Conservation (phyloP, 306 rosid species). For the Trichosanthes cucumerina region DNA sequence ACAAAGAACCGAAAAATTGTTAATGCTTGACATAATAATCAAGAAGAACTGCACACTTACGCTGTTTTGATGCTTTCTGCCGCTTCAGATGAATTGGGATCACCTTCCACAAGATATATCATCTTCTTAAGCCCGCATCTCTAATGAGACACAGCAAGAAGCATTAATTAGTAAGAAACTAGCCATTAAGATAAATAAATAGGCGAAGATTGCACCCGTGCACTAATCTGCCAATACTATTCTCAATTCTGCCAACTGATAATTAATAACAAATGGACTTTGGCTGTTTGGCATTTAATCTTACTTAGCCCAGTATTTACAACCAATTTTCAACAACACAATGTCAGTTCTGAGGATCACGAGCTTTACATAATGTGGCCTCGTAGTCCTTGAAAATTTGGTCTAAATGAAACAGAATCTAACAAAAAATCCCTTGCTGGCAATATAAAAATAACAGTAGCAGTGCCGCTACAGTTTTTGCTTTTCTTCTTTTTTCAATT, state of each 20-base stretch:
- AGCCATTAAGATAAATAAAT: conserved; percentile 6
- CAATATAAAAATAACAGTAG: neutral
- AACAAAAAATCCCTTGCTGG: neutral
- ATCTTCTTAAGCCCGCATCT: conserved; percentile 88
- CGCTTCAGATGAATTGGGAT: conserved; percentile 85
- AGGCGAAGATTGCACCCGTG: neutral
- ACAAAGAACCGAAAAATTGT: no score
- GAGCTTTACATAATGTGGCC: neutral
- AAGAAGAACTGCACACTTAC: conserved; percentile 33
- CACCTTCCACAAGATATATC: conserved; percentile 97
- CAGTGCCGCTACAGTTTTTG: neutral
- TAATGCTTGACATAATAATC: neutral
- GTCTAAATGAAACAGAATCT: neutral
- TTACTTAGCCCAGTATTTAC: neutral
- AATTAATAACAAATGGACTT: neutral
- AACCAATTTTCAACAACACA: neutral
- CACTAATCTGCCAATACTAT: neutral
- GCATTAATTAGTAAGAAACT: neutral
- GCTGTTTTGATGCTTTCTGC: conserved; percentile 97
- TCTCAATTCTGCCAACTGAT: neutral
- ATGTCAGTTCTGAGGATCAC: neutral
- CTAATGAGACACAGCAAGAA: conserved; percentile 32
- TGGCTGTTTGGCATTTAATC: neutral
- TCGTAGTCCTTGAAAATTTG: neutral
- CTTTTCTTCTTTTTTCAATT: neutral